Base-by-base conservation (phyloP, 768 basidiomycete species). In the Hygrocybe coccinea region DNA sequence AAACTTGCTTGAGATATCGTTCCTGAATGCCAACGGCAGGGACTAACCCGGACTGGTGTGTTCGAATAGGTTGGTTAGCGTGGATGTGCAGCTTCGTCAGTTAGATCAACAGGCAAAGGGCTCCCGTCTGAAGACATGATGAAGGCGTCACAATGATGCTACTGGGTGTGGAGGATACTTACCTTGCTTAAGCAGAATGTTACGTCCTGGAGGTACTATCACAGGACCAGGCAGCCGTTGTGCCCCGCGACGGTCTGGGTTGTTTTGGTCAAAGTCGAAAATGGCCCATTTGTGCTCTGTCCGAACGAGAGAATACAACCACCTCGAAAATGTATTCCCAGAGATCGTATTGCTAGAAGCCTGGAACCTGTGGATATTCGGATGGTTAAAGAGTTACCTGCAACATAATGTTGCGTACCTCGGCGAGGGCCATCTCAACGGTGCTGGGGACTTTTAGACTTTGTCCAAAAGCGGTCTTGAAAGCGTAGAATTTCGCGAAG, bases 181-280 rank as follows among this genome's bases (percentile, higher is more conserved):
- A 43, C 58, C 58, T 56, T 56, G 39, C 14, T 46, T 33, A 36
- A 60, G 56, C 24, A 60, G 51, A 43, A 60, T 60, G 34, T 60
- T 57, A 45, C 41, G 52, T 48, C 59, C 59, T 35, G 51, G 14
- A 33, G 45, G 43, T 6, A 60, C 56, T 39, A 60, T 60, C 36
- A 14, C 56, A 51, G 29, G 22, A 54, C 48, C 49, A 50, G 41
- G 25, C 12, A 15, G n/a, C n/a, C n/a, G n/a, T n/a, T n/a, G n/a
- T n/a, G 35, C 48, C 50, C 54, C 54, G 17, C 39, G 50, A 52
- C 50, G 38, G 34, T 22, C 37, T 37, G 57, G 24, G 39, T 50
- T 58, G 47, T 22, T 50, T 55, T 58, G 24, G 38, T 55, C 53
- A 1, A 58, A 43, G 45, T 58, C 57, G 33, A 58, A 58, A 44